phyloP scores from a whole-genome alignment of 345 rosid genomes.

The Camelina hispida region DNA sequence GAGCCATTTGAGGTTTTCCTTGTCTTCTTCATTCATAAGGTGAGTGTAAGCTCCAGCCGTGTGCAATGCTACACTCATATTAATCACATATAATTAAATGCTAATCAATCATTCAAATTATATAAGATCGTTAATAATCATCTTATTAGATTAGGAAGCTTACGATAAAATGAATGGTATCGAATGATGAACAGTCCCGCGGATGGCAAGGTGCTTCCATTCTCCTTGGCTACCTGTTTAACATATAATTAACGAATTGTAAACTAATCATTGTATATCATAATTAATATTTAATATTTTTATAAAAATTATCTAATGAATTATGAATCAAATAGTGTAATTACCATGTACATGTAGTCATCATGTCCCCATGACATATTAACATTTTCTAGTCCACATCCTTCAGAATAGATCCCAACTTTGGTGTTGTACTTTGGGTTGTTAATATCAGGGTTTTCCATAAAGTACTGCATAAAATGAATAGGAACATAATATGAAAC shows the following conservation, averaged over 20 bases:
- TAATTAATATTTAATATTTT: background rate
- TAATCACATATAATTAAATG: background rate
- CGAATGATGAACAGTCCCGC: slow-evolving; percentile 65
- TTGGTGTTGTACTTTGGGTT: slow-evolving; percentile 55
- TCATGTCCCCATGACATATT: slow-evolving; percentile 74
- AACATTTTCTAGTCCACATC: slow-evolving; percentile 65
- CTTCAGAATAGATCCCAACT: slow-evolving; percentile 57
- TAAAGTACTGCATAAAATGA: slow-evolving; percentile 53
- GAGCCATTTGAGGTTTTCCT: slow-evolving; percentile 66
- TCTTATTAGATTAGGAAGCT: slow-evolving; percentile 7
- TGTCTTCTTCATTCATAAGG: slow-evolving; percentile 62
- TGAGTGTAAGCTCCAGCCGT: slow-evolving; percentile 57
- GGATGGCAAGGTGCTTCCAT: slow-evolving; percentile 62
- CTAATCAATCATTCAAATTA: background rate
- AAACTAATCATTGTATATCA: background rate
- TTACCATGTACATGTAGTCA: slow-evolving; percentile 67
- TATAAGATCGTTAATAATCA: background rate
- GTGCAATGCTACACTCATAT: slow-evolving; percentile 56
- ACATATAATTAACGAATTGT: background rate
- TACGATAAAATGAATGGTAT: slow-evolving; percentile 73
- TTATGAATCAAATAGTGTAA: background rate
- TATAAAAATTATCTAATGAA: background rate
- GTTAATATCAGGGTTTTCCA: slow-evolving; percentile 57
- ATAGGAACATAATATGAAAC: background rate
- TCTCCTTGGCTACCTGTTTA: slow-evolving; percentile 61